Base-by-base conservation (phyloP, 176 grass and related monocot species). In the Bonia amplexicaulis region DNA sequence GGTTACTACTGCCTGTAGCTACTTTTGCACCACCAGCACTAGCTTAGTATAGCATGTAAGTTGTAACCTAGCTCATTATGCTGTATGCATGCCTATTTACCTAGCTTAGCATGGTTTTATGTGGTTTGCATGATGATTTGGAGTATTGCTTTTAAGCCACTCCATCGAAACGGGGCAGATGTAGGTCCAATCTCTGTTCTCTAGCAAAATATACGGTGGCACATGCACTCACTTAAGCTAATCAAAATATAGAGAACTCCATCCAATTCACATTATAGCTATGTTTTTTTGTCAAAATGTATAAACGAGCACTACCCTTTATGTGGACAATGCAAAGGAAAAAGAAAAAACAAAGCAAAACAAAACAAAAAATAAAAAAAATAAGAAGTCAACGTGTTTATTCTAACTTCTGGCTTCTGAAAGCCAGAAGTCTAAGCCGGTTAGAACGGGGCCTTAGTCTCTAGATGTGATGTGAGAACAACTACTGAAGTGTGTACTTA, bases 41-140 rank as follows among this genome's bases (percentile, higher is more conserved):
- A 29, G 52, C 29, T 74, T 74, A 33, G 35, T 89, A 84, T 33
- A 33, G 31, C 31, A 16, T 73, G 83, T 81, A 77, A 83, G 66
- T 79, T 90, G 73, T 79, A 78, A 60, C 74, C 81, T 58, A 67
- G 58, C 23, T 59, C 49, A 87, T 87, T 60, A 80, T 83, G 73
- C 46, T 52, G 29, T 76, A 22, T 77, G 83, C 68, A 54, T 79
- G 60, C 69, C 80, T 87, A 80, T 67, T 84, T 57, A 67, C 81
- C 81, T 83, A 52, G 73, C 6, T 58, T 58, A 69, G 69, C 0
- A 73, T 83, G 60, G 58, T 74, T 45, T 27, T 66, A 2, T 68
- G 9, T 45, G 63, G 82, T 60, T 90, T 90, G 25, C 51, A 66
- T 83, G 42, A 84, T 90, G 69, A 79, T 49, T 10, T 15, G 23